Evolutionary conservation across 163 green algal genomes (phyloP), one percentile per base, ranked within the genome.

Genomic region (Scenedesmus sp.): DNA sequence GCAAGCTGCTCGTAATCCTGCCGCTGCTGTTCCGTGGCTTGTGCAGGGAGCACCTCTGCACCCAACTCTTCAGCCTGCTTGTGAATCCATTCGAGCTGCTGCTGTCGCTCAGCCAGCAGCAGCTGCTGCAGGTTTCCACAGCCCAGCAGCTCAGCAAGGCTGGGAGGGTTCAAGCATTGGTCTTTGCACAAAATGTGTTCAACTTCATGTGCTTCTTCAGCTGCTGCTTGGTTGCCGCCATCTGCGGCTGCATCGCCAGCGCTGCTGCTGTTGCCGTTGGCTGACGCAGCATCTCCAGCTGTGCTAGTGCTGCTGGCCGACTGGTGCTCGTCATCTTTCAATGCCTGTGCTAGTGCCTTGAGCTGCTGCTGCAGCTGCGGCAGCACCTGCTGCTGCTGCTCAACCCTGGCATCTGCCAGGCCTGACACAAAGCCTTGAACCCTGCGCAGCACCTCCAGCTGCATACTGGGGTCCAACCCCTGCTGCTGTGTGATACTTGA

Each of bases 341-440:
- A 3, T 77, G 57, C 56, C 56, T 12, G n/a, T 84, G 86, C 66
- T 60, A 81, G 52, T 52, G 59, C 52, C 62, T 46, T n/a, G 26
- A 64, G 59, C 34, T 55, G 56, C 64, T 67, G 52, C 64, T 59
- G 64, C 56, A 74, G 88, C 81, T 84, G 82, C 6, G 56, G 13
- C 64, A 59, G 20, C 15, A 62, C 81, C 46, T 86, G 74, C 73
- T 85, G 70, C 56, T 85, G 23, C 73, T 62, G n/a, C 26, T 83
- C 64, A 13, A 16, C 9, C 16, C 13, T 2, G 5, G 34, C n/a
- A 6, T 59, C 34, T 26, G 15, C 54, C 20, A 87, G 16, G 67
- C 54, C 26, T 95, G 20, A 46, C 91, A 92, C 70, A 96, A 16
- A 34, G 87, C 2, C 60, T 93, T 96, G 26, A 66, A 82, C 26